Evolutionary conservation across 1,139 yeast species (phyloP), one percentile per base, ranked within the genome.

Genomic region (Saccharomyces pastorianus): DNA sequence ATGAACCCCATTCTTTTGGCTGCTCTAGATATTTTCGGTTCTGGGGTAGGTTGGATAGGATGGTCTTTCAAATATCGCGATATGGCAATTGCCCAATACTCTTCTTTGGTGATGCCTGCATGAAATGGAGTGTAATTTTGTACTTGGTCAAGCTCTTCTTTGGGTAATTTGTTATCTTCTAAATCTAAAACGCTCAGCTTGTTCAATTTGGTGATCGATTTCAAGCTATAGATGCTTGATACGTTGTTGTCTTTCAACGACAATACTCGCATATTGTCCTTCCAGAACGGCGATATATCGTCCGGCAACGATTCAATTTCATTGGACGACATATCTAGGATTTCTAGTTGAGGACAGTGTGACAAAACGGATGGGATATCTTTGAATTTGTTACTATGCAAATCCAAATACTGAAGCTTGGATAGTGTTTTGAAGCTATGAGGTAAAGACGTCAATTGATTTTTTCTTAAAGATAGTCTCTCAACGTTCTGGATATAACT

Each of bases 1-100:
- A 85, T 82, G 41, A 85, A 76, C 0, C 90, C 90, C 88, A 84
- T 84, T 58, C 90, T 73, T 63, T 82, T 83, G 3, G 85, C 80
- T 0, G 89, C 85, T 52, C 83, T 78, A 2, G 83, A 55, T 56
- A 58, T 56, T 59, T 56, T 62, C 26, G 55, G 48, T 38, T 54
- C 58, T 47, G 44, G 46, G 25, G 65, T 56, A 46, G 20, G 20
- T 46, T 20, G 25, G 28, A 46, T 14, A 20, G 58, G 55, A 55
- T 61, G 57, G 53, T 63, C 59, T 29, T 59, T 59, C 47, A 67
- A 61, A 52, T 62, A 67, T 50, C 64, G 63, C 47, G 63, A 61
- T 20, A 67, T 50, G 2, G 69, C 69, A n/a, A 62, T 52, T 9
- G 66, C 61, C 71, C 68, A 62, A 54, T 63, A 64, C 53, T 67